A percentile compares a stretch with the other conserved stretches of the same genome.
phyloP scores from a whole-genome alignment of 2,329 filamentous ascomycete genomes.

The Cercospora zeae-maydis region DNA sequence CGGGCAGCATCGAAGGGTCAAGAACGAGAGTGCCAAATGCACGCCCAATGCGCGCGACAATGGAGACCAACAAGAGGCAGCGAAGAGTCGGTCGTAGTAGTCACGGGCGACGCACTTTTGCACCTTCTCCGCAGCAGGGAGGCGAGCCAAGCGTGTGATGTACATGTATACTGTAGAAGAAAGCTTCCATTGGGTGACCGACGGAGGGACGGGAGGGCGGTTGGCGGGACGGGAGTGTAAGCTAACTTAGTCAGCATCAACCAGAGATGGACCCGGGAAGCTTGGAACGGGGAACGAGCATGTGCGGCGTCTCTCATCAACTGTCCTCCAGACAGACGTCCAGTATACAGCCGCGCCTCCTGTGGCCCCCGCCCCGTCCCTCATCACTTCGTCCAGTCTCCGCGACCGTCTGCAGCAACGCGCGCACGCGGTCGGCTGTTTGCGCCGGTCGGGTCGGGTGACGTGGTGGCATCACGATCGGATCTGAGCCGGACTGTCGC shows the following conservation, averaged over 20 bases:
- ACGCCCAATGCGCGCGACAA: background rate
- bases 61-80: background rate
- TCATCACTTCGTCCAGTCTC: background rate
- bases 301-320: background rate
- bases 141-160: too few species aligned
- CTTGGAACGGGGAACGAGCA: background rate
- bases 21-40: background rate
- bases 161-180: too few species aligned
- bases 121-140: background rate
- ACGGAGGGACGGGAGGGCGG: too few species aligned
- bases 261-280: background rate
- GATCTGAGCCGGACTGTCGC: background rate
- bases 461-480: slow-evolving; percentile 1
- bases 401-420: background rate
- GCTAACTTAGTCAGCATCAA: background rate
- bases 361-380: background rate
- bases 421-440: background rate
- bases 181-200: too few species aligned
- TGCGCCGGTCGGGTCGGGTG: background rate
- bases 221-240: too few species aligned
- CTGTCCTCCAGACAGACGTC: too few species aligned
- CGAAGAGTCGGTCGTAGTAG: background rate
- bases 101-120: background rate
- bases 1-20: background rate
- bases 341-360: background rate